Base-by-base conservation (phyloP, 139 green algal genomes). In the Ettlia oleoabundans region DNA sequence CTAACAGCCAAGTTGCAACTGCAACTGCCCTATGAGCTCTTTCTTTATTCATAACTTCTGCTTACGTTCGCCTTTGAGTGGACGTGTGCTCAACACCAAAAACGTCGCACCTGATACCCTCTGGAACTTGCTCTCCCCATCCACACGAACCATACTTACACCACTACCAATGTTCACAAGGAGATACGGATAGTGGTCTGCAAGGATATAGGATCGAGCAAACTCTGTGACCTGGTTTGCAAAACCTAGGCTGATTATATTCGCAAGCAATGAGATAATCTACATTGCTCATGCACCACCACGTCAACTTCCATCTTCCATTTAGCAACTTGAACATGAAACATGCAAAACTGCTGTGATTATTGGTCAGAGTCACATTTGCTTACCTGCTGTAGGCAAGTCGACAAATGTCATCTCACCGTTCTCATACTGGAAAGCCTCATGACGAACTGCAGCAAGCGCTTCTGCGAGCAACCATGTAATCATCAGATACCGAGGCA, bases 101-200 rank as follows among this genome's bases (percentile, higher is more conserved):
- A 58, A 15, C 13, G 15, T 9, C 66, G 93, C 88, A 26, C 89
- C 91, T 38, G 89, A 88, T n/a, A 96, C 92, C 37, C 79, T 73
- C 30, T 73, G 41, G 42, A 83, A 85, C 61, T 79, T 76, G 52
- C 77, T 61, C 67, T 86, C 82, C 0, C 82, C 82, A 26, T 88
- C 80, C 72, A 95, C 94, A 84, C 97, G 95, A 65, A 99, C 88
- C 83, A 99, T 96, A 89, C 89, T 96, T 7, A 99, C 97, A 4
- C 97, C 97, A 21, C 88, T 96, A 28, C 97, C 97, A 67, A 99
- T 99, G 88, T 98, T 99, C 78, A 99, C 96, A 64, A 99, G 92
- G 13, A 99, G 91, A 89, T 99, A 99, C 10, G 97, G 97, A 84
- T 97, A 99, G 62, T 96, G 85, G 35, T 94, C 89, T 19, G 28